A percentile compares a stretch with the other conserved stretches of the same genome.
Evolutionary conservation across 1,284 basidiomycete species (phyloP).

Genomic region (Pseudozyma sp.): DNA sequence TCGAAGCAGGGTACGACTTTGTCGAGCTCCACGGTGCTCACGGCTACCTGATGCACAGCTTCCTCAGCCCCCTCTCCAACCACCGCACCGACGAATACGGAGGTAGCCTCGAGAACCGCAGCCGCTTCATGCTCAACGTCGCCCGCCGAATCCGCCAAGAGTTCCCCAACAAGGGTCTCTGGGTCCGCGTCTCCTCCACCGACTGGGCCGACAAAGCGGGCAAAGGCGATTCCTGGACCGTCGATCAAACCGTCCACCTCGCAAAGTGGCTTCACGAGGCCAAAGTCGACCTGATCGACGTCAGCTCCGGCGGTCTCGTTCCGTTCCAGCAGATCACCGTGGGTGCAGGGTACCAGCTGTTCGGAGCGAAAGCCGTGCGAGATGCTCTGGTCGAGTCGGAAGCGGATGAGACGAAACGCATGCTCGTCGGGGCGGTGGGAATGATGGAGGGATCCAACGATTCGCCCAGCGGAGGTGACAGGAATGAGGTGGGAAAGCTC

Average conservation of each 20-base stretch:
- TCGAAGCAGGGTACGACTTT: conserved; percentile 74
- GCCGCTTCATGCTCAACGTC: conserved; percentile 50
- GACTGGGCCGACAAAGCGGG: conserved; percentile 59
- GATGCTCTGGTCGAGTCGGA: conserved; percentile 30
- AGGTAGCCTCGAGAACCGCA: conserved; percentile 62
- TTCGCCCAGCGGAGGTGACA: conserved; percentile 32
- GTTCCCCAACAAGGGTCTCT: conserved; percentile 61
- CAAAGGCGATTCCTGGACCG: conserved; percentile 53
- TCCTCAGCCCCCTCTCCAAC: conserved; percentile 61
- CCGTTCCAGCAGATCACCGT: conserved; percentile 51
- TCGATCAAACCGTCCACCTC: conserved; percentile 55
- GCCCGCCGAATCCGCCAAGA: conserved; percentile 51
- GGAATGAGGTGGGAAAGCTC: conserved; percentile 47
- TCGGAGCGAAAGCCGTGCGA: conserved; percentile 49
- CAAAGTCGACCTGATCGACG: conserved; percentile 64
- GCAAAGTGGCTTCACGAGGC: conserved; percentile 52
- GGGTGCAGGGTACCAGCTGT: conserved; percentile 62
- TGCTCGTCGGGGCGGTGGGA: conserved; percentile 62
- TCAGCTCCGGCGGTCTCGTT: conserved; percentile 59
- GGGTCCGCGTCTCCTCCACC: conserved; percentile 63
- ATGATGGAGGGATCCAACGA: conserved; percentile 55
- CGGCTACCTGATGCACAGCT: conserved; percentile 77
- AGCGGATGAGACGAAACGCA: conserved; percentile 21
- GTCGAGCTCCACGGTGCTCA: conserved; percentile 74
- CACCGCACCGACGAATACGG: conserved; percentile 67